Percentiles rank a stretch among this genome's conserved stretches.
These are phyloP conservation scores for Diaporthe ilicicola DNA, from an alignment of 2,329 filamentous ascomycete species.

Conservation along the genomic window DNA sequence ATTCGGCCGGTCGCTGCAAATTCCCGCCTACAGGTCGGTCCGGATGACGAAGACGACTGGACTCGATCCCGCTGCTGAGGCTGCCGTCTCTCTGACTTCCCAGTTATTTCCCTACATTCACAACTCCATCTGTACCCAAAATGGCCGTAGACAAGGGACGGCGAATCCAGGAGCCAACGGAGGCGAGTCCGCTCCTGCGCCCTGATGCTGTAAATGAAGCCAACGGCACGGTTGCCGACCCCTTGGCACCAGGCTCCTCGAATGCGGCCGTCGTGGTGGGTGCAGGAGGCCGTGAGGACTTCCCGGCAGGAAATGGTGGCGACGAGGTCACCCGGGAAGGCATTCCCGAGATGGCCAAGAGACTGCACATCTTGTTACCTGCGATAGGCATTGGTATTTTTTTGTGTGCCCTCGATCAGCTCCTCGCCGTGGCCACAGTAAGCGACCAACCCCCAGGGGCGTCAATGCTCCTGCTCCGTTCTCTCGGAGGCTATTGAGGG, in stretches of 20 bases:
- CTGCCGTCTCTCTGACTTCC: not conserved
- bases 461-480: not conserved
- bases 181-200: conserved; percentile 30
- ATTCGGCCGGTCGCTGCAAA: conserved; percentile 11
- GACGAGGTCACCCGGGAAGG: conserved; percentile 34
- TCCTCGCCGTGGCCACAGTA: conserved; percentile 73
- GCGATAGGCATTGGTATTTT: conserved; percentile 59
- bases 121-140: not conserved
- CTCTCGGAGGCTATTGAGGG: not conserved
- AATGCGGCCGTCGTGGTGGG: not conserved
- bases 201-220: not conserved
- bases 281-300: not conserved
- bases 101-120: not conserved
- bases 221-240: conserved; percentile 6
- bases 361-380: conserved; percentile 49
- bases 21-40: not conserved
- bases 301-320: not conserved
- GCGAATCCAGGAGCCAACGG: not conserved
- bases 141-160: conserved; percentile 19
- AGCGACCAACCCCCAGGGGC: not conserved
- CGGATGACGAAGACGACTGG: not conserved
- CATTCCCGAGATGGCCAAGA: conserved; percentile 43
- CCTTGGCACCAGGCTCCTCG: not conserved
- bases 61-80: not conserved
- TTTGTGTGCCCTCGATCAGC: conserved; percentile 78